A percentile compares a stretch with the other conserved stretches of the same genome.
Evolutionary conservation across 768 basidiomycete species (phyloP).

Genomic region (Termitomyces sp.): DNA sequence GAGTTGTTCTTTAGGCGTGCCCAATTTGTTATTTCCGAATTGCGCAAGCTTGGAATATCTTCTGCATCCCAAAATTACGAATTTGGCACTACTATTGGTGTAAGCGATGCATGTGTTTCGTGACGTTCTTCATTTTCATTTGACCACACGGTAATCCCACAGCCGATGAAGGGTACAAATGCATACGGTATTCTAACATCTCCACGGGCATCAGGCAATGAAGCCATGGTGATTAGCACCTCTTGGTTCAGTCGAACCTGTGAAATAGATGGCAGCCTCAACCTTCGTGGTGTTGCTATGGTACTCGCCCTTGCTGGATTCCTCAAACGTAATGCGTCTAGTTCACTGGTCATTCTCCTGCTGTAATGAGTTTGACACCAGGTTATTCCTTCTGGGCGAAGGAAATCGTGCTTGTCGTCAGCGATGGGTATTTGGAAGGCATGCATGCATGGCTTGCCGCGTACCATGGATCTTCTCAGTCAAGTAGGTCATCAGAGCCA

Average conservation of each 20-base stretch:
- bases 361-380: slow-evolving; percentile 21
- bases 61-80: slow-evolving; percentile 66
- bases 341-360: not conserved
- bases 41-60: slow-evolving; percentile 69
- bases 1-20: slow-evolving; percentile 49
- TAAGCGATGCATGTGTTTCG: slow-evolving; percentile 29
- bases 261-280: slow-evolving; percentile 54
- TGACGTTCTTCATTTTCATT: not conserved
- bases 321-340: slow-evolving; percentile 58
- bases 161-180: slow-evolving; percentile 67
- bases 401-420: slow-evolving; percentile 85
- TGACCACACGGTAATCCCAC: slow-evolving; percentile 2
- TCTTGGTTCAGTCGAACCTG: slow-evolving; percentile 76
- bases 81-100: slow-evolving; percentile 47
- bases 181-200: slow-evolving; percentile 79
- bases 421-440: slow-evolving; percentile 85
- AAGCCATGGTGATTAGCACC: slow-evolving; percentile 89
- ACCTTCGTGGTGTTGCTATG: slow-evolving; percentile 84
- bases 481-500: slow-evolving; percentile 38
- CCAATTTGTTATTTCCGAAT: slow-evolving; percentile 52
- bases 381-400: slow-evolving; percentile 93
- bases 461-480: slow-evolving; percentile 68
- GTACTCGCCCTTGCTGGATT: slow-evolving; percentile 81
- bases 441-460: slow-evolving; percentile 88
- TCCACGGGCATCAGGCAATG: slow-evolving; percentile 88